These are phyloP conservation scores for Neopestalotiopsis rosae DNA, from an alignment of 2,329 filamentous ascomycete species.

Conservation along the genomic window DNA sequence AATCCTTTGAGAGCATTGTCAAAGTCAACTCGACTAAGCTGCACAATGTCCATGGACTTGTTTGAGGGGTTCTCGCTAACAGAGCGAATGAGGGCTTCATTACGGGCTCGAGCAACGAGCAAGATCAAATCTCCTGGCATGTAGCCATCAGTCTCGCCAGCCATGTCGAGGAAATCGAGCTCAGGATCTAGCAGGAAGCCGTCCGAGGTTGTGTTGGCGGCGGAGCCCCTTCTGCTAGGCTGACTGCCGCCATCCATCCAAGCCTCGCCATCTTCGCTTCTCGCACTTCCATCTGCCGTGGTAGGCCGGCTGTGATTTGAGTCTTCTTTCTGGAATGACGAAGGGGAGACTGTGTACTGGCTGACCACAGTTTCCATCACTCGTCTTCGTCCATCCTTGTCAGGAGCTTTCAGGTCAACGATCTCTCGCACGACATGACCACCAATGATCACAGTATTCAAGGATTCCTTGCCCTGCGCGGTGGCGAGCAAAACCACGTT, in stretches of 20 bases:
- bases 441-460: constrained; percentile 89
- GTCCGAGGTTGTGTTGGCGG: constrained; percentile 44
- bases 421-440: constrained; percentile 94
- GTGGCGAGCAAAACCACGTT: constrained; percentile 88
- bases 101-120: constrained; percentile 84
- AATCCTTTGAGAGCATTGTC: constrained; percentile 86
- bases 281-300: constrained; percentile 58
- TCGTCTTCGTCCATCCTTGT: constrained; percentile 85
- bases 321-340: constrained; percentile 40
- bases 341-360: constrained; percentile 51
- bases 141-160: constrained; percentile 94
- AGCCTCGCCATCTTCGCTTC: constrained; percentile 57
- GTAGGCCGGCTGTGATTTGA: constrained; percentile 59
- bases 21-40: constrained; percentile 78
- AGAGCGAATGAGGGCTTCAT: constrained; percentile 88
- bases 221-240: constrained; percentile 48
- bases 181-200: constrained; percentile 77
- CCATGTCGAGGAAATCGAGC: constrained; percentile 90
- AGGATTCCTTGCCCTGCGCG: constrained; percentile 87
- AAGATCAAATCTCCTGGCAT: constrained; percentile 94
- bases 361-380: constrained; percentile 82
- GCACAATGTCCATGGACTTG: constrained; percentile 58
- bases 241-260: constrained; percentile 76
- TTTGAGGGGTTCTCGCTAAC: constrained; percentile 61
- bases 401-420: constrained; percentile 84